These are phyloP conservation scores for Sedum album DNA, from an alignment of 164 flowering plant species.

Conservation along the genomic window DNA sequence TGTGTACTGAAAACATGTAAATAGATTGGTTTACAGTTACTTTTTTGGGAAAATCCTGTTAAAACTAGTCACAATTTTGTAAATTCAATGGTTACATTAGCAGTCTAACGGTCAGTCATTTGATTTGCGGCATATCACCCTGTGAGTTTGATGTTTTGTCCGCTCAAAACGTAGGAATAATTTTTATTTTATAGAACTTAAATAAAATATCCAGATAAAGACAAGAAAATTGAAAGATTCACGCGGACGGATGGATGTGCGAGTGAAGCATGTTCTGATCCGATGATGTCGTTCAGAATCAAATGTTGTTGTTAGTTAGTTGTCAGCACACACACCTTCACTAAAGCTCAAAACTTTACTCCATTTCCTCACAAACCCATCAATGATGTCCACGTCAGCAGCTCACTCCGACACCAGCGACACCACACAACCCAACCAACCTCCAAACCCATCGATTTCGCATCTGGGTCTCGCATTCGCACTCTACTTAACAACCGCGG, in stretches of 20 bases:
- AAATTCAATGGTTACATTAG: too few relatives aligned
- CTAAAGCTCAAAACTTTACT: neutral
- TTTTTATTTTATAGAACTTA: too few relatives aligned
- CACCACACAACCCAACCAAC: neutral
- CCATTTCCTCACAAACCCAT: neutral
- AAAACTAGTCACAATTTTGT: too few relatives aligned
- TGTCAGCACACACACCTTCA: neutral
- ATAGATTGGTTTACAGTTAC: too few relatives aligned
- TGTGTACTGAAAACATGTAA: too few relatives aligned
- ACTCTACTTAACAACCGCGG: neutral
- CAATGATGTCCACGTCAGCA: neutral
- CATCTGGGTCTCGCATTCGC: neutral
- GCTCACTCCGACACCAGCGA: neutral
- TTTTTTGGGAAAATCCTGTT: too few relatives aligned
- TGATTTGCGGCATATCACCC: too few relatives aligned
- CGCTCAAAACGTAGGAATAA: too few relatives aligned
- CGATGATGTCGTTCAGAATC: neutral
- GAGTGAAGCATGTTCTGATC: neutral
- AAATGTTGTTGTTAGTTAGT: conserved; percentile 1
- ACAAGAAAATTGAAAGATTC: neutral
- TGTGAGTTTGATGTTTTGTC: too few relatives aligned
- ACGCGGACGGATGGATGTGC: neutral
- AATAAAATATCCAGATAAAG: too few relatives aligned
- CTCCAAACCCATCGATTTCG: neutral
- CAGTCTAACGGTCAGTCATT: too few relatives aligned